Base-by-base conservation (phyloP, 1,139 yeast genomes). In the Dujonia santamariae region DNA sequence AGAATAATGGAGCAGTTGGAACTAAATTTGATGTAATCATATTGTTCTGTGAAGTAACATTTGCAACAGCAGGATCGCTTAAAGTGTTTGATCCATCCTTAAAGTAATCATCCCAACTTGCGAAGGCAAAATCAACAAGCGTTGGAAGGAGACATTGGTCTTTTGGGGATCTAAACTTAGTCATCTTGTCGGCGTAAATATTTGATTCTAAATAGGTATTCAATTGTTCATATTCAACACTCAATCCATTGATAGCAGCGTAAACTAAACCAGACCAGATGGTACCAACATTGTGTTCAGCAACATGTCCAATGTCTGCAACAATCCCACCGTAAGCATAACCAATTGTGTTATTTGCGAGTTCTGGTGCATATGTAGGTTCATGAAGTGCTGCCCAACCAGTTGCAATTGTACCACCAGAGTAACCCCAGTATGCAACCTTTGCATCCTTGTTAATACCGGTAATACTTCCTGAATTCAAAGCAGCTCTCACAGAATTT, bases 371-470 rank as follows among this genome's bases (percentile, higher is more conserved):
- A 22, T 53, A 53, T 1, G 26, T 19, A 7, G 53, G 53, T 23
- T 47, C 51, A 20, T 50, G 36, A 4, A 45, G 37, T 0, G 52
- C 39, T 1, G 51, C 55, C 58, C 58, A 53, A 2, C 46, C 45
- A 3, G 53, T 20, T 2, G 62, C 58, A n/a, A 57, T 36, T 1
- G 56, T 37, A 0, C 63, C 63, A 17, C 64, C 64, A 6, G 60
- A 53, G 37, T 54, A 57, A 0, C 64, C 63, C 51, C 53, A 54
- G 27, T 55, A 19, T 1, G 43, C 52, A 5, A 48, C 43, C 21
- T 44, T 34, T 0, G 63, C 61, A 19, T 46, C 39, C 1, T 36
- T 5, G 4, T 41, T 26, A 18, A 58, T 39, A 4, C 58, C 57
- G 7, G 62, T 53, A 7, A 39, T 23, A 24, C 45, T 40, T 1